Conservation (phyloP, 1,284 basidiomycete genomes). For the Pseudozyma pruni region DNA sequence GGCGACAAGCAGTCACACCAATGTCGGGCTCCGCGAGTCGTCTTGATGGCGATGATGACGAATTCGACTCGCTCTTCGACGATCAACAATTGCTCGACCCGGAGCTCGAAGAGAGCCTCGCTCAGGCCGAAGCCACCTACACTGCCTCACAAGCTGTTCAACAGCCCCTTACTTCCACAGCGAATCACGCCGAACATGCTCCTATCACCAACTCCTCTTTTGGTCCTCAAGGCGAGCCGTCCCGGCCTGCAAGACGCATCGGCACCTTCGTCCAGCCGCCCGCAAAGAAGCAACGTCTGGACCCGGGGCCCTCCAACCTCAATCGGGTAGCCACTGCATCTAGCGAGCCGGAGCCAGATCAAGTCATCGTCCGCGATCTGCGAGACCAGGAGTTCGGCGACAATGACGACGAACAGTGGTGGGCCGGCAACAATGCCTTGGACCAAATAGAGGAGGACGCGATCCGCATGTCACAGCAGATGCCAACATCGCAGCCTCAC, state of each 20-base stretch:
- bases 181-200: not conserved
- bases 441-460: constrained; percentile 47
- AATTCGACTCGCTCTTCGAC: constrained; percentile 48
- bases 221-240: constrained; percentile 7
- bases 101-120: constrained; percentile 44
- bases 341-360: constrained; percentile 24
- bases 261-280: constrained; percentile 35
- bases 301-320: constrained; percentile 24
- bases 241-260: constrained; percentile 11
- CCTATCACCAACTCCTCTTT: constrained; percentile 9
- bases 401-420: constrained; percentile 44
- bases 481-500: constrained; percentile 19
- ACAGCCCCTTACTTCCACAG: too few species aligned
- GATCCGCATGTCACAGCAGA: constrained; percentile 50
- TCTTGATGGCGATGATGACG: constrained; percentile 22
- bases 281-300: constrained; percentile 36
- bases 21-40: constrained; percentile 6
- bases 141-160: constrained; percentile 36
- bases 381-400: constrained; percentile 38
- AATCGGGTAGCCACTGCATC: constrained; percentile 4
- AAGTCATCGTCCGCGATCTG: constrained; percentile 40
- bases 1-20: not conserved
- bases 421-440: constrained; percentile 37
- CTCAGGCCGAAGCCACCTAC: constrained; percentile 42
- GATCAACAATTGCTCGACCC: constrained; percentile 35